phyloP scores from a whole-genome alignment of 768 basidiomycete genomes.

The Ramaria sp. region DNA sequence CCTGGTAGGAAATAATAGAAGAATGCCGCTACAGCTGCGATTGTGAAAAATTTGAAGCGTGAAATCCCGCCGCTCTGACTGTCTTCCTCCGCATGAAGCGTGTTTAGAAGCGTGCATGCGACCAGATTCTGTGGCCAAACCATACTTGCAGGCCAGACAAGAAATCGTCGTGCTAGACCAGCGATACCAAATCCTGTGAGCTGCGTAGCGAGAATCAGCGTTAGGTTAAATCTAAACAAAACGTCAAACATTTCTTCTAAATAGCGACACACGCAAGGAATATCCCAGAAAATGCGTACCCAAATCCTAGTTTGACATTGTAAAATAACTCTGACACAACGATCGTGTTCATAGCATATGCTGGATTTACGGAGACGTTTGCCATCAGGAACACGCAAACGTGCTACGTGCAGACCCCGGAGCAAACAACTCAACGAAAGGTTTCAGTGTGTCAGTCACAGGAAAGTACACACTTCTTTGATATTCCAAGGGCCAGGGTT shows the following conservation, averaged over 20 bases:
- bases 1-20: constrained; percentile 31
- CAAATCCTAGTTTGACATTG: constrained; percentile 20
- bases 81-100: constrained; percentile 38
- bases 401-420: constrained; percentile 22
- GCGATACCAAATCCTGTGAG: constrained; percentile 33
- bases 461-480: constrained; percentile 17
- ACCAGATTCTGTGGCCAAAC: constrained; percentile 39
- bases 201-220: constrained; percentile 30
- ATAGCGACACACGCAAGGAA: not conserved
- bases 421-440: not conserved
- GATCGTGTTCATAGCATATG: constrained; percentile 28
- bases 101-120: constrained; percentile 34
- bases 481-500: constrained; percentile 34
- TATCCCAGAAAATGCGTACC: constrained; percentile 13
- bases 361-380: constrained; percentile 24
- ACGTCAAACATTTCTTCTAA: not conserved
- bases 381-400: constrained; percentile 29
- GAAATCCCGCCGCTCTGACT: constrained; percentile 22
- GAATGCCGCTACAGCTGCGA: constrained; percentile 22
- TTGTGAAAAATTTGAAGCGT: constrained; percentile 29
- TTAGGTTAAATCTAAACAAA: constrained; percentile 23
- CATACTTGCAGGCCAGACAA: constrained; percentile 36
- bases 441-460: not conserved
- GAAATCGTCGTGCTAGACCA: constrained; percentile 30
- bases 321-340: constrained; percentile 29